Evolutionary conservation across 257 asterid species (phyloP).

Genomic region (Cordia subcordata): DNA sequence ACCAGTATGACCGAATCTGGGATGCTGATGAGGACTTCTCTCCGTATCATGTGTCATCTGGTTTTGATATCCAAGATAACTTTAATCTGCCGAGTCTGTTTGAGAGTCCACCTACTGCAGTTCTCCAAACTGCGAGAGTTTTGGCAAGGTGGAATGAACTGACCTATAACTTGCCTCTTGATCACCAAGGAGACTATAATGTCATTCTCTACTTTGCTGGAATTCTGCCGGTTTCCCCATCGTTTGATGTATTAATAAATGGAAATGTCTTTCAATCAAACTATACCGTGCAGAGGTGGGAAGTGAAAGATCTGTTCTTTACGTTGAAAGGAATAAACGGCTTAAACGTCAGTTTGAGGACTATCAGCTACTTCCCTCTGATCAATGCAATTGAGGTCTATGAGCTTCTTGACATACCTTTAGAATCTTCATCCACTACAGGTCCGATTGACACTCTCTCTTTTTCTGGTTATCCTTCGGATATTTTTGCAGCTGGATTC

Average conservation of each 20-base stretch:
- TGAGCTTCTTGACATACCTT: conserved; percentile 66
- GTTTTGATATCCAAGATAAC: conserved; percentile 53
- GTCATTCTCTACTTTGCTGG: conserved; percentile 93
- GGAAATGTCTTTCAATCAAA: conserved; percentile 49
- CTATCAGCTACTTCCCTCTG: conserved; percentile 61
- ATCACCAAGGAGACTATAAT: conserved; percentile 65
- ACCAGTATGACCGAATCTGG: conserved; percentile 83
- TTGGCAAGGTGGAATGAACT: conserved; percentile 71
- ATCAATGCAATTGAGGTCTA: conserved; percentile 87
- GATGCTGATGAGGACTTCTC: conserved; percentile 83
- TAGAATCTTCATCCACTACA: conserved; percentile 82
- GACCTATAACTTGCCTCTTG: conserved; percentile 61
- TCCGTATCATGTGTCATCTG: conserved; percentile 76
- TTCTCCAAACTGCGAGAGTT: conserved; percentile 82
- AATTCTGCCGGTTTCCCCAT: conserved; percentile 69
- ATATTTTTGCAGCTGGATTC: too few relatives aligned
- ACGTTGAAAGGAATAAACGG: conserved; percentile 48
- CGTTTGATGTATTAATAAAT: conserved; percentile 67
- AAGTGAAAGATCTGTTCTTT: conserved; percentile 43
- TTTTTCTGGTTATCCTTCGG: background rate
- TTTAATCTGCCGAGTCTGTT: conserved; percentile 49
- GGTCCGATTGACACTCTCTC: conserved; percentile 28
- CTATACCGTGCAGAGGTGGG: conserved; percentile 61
- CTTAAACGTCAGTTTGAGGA: conserved; percentile 71
- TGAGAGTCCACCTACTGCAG: conserved; percentile 69